These are phyloP conservation scores for Saccharum officinarum DNA, from an alignment of 176 grass and related monocot species.

Conservation along the genomic window DNA sequence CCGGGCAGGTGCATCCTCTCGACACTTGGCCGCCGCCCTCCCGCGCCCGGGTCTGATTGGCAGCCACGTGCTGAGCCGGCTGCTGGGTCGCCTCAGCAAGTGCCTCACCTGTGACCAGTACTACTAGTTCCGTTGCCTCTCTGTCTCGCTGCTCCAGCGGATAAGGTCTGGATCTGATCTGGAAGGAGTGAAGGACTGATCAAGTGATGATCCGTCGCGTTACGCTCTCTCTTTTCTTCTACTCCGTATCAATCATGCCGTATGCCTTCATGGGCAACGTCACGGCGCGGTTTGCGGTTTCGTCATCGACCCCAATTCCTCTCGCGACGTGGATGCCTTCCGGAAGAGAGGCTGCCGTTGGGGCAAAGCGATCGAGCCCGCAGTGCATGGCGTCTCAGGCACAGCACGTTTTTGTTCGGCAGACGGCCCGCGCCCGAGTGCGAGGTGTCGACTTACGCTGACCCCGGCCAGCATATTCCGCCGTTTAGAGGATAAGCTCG, in stretches of 20 bases:
- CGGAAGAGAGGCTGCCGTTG: constrained; percentile 14
- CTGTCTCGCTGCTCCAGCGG: background rate
- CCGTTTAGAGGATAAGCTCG: background rate
- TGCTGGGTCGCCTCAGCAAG: background rate
- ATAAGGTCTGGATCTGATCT: constrained; percentile 23
- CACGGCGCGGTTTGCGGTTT: background rate
- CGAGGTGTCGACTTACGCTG: background rate
- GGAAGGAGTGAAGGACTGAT: no score
- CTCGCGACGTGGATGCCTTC: background rate
- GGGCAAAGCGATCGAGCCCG: background rate
- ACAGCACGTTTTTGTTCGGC: constrained; percentile 14
- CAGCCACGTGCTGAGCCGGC: background rate
- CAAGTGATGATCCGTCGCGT: background rate
- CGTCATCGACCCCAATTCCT: background rate
- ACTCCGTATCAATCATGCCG: background rate
- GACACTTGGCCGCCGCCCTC: background rate
- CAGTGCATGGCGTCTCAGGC: background rate
- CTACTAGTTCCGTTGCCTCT: background rate
- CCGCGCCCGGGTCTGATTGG: constrained; percentile 2
- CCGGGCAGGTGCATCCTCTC: constrained; percentile 4
- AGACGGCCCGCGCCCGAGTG: background rate
- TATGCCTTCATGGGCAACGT: background rate
- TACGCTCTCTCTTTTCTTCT: background rate
- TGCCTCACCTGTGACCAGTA: background rate
- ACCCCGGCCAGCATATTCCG: background rate